phyloP scores from a whole-genome alignment of 495 filamentous ascomycete species.

The Xylaria cubensis region DNA sequence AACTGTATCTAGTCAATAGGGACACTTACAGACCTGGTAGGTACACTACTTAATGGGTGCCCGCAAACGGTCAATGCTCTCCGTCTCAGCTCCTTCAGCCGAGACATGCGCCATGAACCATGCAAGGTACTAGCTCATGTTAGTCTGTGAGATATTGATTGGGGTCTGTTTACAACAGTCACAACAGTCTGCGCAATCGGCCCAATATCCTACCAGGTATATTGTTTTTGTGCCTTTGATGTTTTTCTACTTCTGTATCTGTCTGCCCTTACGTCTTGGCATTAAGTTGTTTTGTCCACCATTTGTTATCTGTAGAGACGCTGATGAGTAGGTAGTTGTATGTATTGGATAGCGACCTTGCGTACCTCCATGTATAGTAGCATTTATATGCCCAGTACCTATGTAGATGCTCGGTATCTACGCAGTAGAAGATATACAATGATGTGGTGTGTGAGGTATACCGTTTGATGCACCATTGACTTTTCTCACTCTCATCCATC shows the following conservation, averaged over 20 bases:
- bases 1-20: neutral
- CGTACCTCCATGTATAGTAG: neutral
- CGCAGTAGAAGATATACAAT: neutral
- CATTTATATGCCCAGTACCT: neutral
- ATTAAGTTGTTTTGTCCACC: neutral
- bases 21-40: neutral
- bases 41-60: neutral
- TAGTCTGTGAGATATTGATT: neutral
- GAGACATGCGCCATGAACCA: slow-evolving; percentile 4
- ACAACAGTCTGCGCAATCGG: neutral
- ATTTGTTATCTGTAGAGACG: neutral
- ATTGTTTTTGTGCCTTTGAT: neutral
- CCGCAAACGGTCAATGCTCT: neutral
- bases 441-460: neutral
- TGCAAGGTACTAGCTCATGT: slow-evolving; percentile 2
- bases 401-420: neutral
- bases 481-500: neutral
- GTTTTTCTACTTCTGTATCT: neutral
- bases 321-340: neutral
- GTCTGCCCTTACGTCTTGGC: neutral
- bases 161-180: neutral
- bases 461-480: neutral
- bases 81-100: slow-evolving; percentile 7
- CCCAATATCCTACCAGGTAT: neutral
- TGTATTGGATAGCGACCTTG: neutral